Evolutionary conservation across 768 basidiomycete genomes (phyloP).

Genomic region (Candolleomyces efflorescens): DNA sequence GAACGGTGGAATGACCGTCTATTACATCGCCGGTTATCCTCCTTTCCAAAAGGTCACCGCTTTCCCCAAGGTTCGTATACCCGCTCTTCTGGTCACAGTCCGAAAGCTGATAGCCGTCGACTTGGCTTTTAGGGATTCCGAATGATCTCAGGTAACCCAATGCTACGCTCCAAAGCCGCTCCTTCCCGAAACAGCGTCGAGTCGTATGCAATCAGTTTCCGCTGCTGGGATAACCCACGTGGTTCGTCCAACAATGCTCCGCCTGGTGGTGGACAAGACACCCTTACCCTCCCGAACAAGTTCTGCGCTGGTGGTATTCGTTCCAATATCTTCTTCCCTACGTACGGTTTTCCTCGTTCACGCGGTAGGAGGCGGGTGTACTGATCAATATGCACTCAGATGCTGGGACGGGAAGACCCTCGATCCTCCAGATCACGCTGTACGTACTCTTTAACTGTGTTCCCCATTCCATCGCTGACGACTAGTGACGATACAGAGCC

Average conservation of each 20-base stretch:
- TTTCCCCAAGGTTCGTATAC: not conserved
- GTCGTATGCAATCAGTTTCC: not conserved
- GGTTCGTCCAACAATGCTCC: not conserved
- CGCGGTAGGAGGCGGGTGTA: too few relatives aligned
- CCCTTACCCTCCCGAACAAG: constrained; percentile 8
- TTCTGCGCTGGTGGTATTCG: constrained; percentile 8
- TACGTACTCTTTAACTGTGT: not conserved
- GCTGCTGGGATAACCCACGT: constrained; percentile 3
- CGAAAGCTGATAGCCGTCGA: not conserved
- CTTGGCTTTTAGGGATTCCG: not conserved
- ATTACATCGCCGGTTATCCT: constrained; percentile 4
- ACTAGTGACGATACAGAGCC: not conserved
- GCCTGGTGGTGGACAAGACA: constrained; percentile 5
- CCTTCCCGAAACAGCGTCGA: constrained; percentile 1
- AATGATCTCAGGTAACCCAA: not conserved
- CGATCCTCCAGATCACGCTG: constrained; percentile 2
- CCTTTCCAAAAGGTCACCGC: constrained; percentile 5
- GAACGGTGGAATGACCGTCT: constrained; percentile 1
- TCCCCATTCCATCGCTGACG: not conserved
- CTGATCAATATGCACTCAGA: not conserved
- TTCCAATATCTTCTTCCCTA: constrained; percentile 9
- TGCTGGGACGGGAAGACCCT: constrained; percentile 10
- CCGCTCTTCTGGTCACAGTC: not conserved
- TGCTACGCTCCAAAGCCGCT: not conserved
- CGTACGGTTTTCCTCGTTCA: constrained; percentile 4